A percentile compares a stretch with the other conserved stretches of the same genome.
Evolutionary conservation across 495 filamentous ascomycete species (phyloP).

Genomic region (Rusavskia elegans): DNA sequence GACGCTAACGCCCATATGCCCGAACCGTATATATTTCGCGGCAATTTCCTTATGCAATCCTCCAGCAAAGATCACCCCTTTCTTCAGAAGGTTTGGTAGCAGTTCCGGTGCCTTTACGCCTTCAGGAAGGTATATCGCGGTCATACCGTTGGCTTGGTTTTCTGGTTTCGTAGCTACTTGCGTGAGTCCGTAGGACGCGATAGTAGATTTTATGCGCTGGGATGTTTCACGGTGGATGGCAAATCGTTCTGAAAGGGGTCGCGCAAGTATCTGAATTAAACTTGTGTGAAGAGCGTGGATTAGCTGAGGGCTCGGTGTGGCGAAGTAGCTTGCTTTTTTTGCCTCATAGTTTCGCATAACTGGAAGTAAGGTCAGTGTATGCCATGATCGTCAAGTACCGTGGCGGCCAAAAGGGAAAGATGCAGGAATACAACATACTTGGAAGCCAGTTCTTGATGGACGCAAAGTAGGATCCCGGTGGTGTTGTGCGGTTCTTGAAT

Average conservation of each 20-base stretch:
- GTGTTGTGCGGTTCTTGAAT: constrained; percentile 63
- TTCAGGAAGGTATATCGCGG: constrained; percentile 87
- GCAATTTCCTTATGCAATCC: constrained; percentile 83
- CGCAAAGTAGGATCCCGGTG: constrained; percentile 76
- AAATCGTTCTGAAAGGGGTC: constrained; percentile 65
- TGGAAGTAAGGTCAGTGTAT: constrained; percentile 9
- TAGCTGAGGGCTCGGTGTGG: constrained; percentile 87
- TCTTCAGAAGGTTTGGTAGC: constrained; percentile 72
- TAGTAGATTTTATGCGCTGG: constrained; percentile 64
- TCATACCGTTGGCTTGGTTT: constrained; percentile 94
- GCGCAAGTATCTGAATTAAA: constrained; percentile 68
- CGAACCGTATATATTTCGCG: constrained; percentile 57
- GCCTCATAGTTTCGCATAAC: constrained; percentile 98
- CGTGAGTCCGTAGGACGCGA: constrained; percentile 65
- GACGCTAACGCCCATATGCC: constrained; percentile 94
- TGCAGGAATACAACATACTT: constrained; percentile 29
- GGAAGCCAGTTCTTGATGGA: constrained; percentile 95
- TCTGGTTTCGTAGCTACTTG: constrained; percentile 73
- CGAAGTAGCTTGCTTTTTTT: constrained; percentile 93
- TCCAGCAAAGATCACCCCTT: constrained; percentile 84
- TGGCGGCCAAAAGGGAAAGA: background rate
- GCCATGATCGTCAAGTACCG: too few relatives aligned
- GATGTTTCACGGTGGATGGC: constrained; percentile 59
- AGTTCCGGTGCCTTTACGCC: constrained; percentile 63
- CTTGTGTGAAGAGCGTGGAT: constrained; percentile 88